A percentile compares a stretch with the other conserved stretches of the same genome.
These are phyloP conservation scores for Russula brevipes DNA, from an alignment of 768 basidiomycete genomes.

Conservation along the genomic window DNA sequence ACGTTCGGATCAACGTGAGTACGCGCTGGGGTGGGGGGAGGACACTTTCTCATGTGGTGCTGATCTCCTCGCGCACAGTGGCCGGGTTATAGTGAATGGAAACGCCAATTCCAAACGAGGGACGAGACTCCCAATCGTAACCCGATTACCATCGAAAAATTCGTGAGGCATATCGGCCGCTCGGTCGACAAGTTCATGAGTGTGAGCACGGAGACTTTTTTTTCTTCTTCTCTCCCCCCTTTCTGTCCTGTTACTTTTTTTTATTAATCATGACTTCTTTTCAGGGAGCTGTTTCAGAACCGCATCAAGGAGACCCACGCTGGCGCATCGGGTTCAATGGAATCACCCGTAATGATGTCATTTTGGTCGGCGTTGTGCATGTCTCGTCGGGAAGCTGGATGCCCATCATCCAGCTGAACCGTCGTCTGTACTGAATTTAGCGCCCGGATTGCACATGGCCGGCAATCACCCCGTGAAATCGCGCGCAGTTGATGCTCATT, in stretches of 20 bases:
- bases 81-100: slow-evolving; percentile 24
- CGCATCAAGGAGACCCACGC: slow-evolving; percentile 12
- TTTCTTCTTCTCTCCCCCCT: too few relatives aligned
- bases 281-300: slow-evolving; percentile 16
- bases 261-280: neutral
- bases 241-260: neutral
- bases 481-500: too few relatives aligned
- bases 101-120: slow-evolving; percentile 26
- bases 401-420: slow-evolving; percentile 26
- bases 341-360: slow-evolving; percentile 20
- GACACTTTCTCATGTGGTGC: neutral
- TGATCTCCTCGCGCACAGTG: slow-evolving; percentile 12
- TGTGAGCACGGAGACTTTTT: neutral
- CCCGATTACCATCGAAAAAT: slow-evolving; percentile 22
- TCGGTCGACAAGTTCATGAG: slow-evolving; percentile 22
- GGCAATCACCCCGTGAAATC: neutral
- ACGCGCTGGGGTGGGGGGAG: neutral
- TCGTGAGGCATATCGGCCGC: slow-evolving; percentile 24
- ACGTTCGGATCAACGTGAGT: slow-evolving; percentile 23
- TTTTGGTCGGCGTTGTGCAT: slow-evolving; percentile 21
- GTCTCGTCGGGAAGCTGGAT: slow-evolving; percentile 27
- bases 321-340: slow-evolving; percentile 23
- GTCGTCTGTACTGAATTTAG: slow-evolving; percentile 11
- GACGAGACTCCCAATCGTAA: slow-evolving; percentile 22
- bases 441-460: neutral